Base-by-base conservation (phyloP, 768 basidiomycete genomes). In the Piloderma croceum region DNA sequence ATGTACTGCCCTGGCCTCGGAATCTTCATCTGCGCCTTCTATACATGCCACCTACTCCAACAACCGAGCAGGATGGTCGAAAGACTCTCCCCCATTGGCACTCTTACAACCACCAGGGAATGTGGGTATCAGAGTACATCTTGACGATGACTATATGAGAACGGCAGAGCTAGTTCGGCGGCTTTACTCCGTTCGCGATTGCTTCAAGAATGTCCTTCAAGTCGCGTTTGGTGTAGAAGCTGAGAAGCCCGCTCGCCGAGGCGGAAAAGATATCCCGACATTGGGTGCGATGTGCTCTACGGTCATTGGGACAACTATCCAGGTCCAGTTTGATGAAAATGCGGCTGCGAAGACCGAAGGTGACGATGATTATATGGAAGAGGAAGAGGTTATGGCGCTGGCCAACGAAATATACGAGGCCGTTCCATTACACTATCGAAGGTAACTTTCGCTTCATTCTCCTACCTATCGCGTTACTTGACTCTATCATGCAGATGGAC, bases 121-220 rank as follows among this genome's bases (percentile, higher is more conserved):
- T 15, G 43, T 61, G 36, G 63, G 56, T 12, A 32, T 53, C 37
- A 64, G 61, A 29, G 49, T 65, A 13, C 57, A 60, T 35, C 52
- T 68, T 4, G 60, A 67, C 38, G 59, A 58, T 32, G 49, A 57
- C 17, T 58, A 52, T 25, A 42, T 56, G 35, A 63, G 63, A 23
- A 63, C 58, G 17, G 49, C 68, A 25, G 68, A 74, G 39, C 59
- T 77, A 22, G 68, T 76, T 7, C 64, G 64, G 25, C 67, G 60
- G 22, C 66, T 79, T 7, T 66, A 76, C 50, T 73, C 72, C 11
- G 65, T 81, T 12, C 63, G 74, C n/a, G 74, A 74, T 45, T 69
- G 70, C 38, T 82, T 77, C 57, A 65, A 62, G 36, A 74, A 77
- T 41, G 53, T 80, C 32, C 60, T 73, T 3, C 49, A 69, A 24